Evolutionary conservation across 148 eudicot species (phyloP), one percentile per base, ranked within the genome.

Genomic region (Tetragonia tetragonoides): DNA sequence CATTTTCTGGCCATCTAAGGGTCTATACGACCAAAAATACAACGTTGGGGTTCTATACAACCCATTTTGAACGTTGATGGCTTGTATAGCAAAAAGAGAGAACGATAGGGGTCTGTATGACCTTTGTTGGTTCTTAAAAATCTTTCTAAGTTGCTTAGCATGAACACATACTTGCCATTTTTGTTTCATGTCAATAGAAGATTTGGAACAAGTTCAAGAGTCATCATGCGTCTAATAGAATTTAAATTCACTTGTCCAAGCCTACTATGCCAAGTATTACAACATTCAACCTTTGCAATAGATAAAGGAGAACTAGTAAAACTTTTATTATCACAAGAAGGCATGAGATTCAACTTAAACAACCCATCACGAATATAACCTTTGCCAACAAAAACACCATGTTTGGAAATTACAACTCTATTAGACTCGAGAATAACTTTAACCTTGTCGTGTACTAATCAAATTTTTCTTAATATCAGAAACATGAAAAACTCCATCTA

Each of bases 401-500:
- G 14, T 70, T 34, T 77, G 37, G 47, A 15, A 41, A 77, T 68
- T 57, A 68, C 66, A 54, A 77, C 66, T 59, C 20, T 54, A 23
- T 77, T 54, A 23, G 79, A 68, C 34, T 49, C 66, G 68, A 77
- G 56, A 11, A 51, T 46, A 67, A 77, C 54, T 66, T 68, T 3
- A 69, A 70, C 61, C 75, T 40, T 61, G 57, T 2, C 17, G 37
- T 10, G 44, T 42, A 78, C 75, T 60, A 61, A 57, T 47, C 2
- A 78, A 40, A 44, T 61, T 70, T 59, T 78, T 78, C 18, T 34
- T 70, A 68, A 77, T 69, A 21, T 69, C 62, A 3, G 80, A 37
- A n/a, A 77, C 80, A 67, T 59, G 80, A 39, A 18, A 56, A 8
- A 77, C 74, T 23, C 57, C 57, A 68, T 77, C 67, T 68, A 77